A percentile compares a stretch with the other conserved stretches of the same genome.
These are phyloP conservation scores for Trypanosomatidae sp. DNA, from an alignment of 208 protist genomes.

Conservation along the genomic window DNA sequence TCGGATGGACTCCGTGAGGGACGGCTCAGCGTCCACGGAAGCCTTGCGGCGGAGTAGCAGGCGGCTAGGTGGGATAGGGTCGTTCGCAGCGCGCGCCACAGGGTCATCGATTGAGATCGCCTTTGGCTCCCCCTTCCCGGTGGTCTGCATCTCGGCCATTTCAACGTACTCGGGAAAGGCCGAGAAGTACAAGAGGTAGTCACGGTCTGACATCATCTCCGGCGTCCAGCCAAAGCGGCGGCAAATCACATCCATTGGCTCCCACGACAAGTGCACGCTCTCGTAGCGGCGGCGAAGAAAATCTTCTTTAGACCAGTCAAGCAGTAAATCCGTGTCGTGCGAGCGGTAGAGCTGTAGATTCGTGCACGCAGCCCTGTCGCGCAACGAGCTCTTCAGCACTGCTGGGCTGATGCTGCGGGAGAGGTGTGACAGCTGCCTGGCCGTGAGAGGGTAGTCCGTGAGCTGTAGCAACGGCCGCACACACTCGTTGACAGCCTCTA, in stretches of 20 bases:
- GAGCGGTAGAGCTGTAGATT: conserved; percentile 83
- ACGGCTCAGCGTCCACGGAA: conserved; percentile 71
- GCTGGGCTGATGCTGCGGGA: conserved; percentile 61
- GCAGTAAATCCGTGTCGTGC: conserved; percentile 67
- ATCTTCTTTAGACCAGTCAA: conserved; percentile 89
- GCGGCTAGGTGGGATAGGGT: conserved; percentile 52
- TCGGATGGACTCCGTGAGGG: conserved; percentile 85
- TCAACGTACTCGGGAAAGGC: conserved; percentile 79
- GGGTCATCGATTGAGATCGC: conserved; percentile 70
- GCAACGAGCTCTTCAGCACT: conserved; percentile 64
- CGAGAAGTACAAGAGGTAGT: conserved; percentile 84
- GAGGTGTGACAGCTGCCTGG: conserved; percentile 56
- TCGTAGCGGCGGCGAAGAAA: conserved; percentile 91
- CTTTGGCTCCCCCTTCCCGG: conserved; percentile 29
- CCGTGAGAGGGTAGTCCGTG: conserved; percentile 84
- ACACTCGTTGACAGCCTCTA: conserved; percentile 70
- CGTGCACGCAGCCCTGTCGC: conserved; percentile 48
- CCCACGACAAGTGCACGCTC: conserved; percentile 90
- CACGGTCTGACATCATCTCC: conserved; percentile 70
- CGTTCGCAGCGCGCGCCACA: conserved; percentile 41
- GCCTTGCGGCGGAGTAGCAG: conserved; percentile 77
- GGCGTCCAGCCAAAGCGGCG: conserved; percentile 79
- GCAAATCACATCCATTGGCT: conserved; percentile 81
- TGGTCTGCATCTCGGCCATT: conserved; percentile 71
- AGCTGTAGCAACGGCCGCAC: conserved; percentile 87